Evolutionary conservation across 176 grass and related monocot genomes (phyloP), one percentile per base, ranked within the genome.

Genomic region (Pontederia paniculata): DNA sequence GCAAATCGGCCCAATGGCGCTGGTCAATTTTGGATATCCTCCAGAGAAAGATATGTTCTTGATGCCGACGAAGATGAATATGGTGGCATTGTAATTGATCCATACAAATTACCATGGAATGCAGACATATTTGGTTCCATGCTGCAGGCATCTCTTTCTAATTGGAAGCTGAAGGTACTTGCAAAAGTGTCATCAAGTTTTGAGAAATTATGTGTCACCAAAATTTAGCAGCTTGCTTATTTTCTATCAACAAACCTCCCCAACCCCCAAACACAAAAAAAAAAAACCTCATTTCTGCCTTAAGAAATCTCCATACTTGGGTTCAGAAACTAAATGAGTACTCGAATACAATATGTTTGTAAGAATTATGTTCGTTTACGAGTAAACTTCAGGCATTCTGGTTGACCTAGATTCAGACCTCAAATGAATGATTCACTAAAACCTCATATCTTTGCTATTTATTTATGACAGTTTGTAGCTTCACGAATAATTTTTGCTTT

Each of bases 31-130:
- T 81, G 65, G 59, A 53, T 17, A 65, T 66, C 52, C 43, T n/a
- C 71, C 54, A 51, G 14, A 60, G 69, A 82, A 71, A 78, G 79
- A 68, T 70, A 68, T 55, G 63, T 88, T 60, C 86, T 91, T 9
- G 77, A 98, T 64, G 43, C 80, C 15, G 55, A 67, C 1, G 86
- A 91, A 69, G 93, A 98, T 72, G 74, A 91, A 62, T 98, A 98
- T 67, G 83, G 83, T n/a, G 93, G 93, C 19, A 80, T 98, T 10
- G 21, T 98, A 64, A 68, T 98, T 58, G 82, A 82, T 63, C 61
- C 80, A 44, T 83, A 88, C 31, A 66, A 41, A 73, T 71, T 97
- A 62, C 83, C 93, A 1, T 10, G 25, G 21, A 78, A 84, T 57
- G 48, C 23, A 37, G 72, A 69, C 48, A 70, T 72, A 15, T 98